Percentiles rank a stretch among this genome's conserved stretches.
These are phyloP conservation scores for Claviceps digitariae DNA, from an alignment of 2,329 filamentous ascomycete species.

Conservation along the genomic window DNA sequence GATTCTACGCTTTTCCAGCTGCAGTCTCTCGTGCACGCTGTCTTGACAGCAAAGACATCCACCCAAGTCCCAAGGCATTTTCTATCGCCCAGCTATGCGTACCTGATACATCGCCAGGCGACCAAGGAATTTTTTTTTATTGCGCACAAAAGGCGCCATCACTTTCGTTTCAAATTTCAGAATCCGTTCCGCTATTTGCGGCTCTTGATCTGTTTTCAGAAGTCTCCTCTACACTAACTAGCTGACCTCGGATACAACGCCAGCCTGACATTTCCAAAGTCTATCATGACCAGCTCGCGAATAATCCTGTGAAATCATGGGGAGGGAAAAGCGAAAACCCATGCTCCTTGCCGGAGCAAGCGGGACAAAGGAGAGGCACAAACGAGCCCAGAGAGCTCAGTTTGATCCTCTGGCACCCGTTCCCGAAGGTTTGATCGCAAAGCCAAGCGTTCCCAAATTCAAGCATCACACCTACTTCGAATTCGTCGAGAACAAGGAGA, in stretches of 20 bases:
- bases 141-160: background rate
- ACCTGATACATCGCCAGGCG: background rate
- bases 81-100: background rate
- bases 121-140: background rate
- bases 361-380: conserved; percentile 24
- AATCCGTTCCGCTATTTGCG: background rate
- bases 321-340: conserved; percentile 20
- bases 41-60: background rate
- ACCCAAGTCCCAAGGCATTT: background rate
- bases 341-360: conserved; percentile 13
- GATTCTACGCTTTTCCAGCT: background rate
- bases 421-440: conserved; percentile 23
- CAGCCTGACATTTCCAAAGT: background rate
- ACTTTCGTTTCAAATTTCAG: background rate
- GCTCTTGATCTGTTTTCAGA: background rate
- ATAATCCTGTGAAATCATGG: conserved; percentile 15
- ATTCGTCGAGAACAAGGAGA: conserved; percentile 49
- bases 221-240: background rate
- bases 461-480: conserved; percentile 52
- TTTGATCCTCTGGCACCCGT: conserved; percentile 20
- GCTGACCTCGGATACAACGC: background rate
- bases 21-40: background rate
- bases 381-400: conserved; percentile 18
- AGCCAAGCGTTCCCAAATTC: conserved; percentile 27
- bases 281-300: conserved; percentile 4